Evolutionary conservation across 805 yeast species (phyloP).

Genomic region (Maudiozyma saulgeensis): DNA sequence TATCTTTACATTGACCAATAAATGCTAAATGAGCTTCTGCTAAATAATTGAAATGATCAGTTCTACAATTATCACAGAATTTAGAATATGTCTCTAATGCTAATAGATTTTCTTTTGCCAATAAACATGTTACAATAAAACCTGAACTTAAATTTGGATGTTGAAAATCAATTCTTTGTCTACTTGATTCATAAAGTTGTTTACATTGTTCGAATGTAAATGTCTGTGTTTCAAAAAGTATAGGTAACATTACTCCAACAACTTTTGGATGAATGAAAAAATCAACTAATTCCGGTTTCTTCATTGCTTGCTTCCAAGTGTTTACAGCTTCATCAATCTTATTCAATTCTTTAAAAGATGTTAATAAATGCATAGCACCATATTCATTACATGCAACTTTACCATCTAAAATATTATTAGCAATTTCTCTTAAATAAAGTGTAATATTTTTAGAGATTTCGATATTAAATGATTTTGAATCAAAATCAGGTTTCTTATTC

Average conservation of each 20-base stretch:
- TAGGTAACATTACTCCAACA: conserved; percentile 58
- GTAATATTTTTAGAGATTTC: conserved; percentile 39
- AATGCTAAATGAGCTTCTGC: conserved; percentile 65
- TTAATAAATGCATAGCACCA: conserved; percentile 44
- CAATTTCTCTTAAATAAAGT: conserved; percentile 37
- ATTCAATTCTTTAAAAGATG: conserved; percentile 47
- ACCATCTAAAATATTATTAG: conserved; percentile 38
- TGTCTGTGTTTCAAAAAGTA: conserved; percentile 42
- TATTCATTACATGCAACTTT: conserved; percentile 35
- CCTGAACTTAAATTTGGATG: conserved; percentile 46
- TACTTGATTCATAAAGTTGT: conserved; percentile 38
- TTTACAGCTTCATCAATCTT: conserved; percentile 50
- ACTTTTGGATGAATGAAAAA: conserved; percentile 50
- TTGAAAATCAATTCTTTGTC: conserved; percentile 13
- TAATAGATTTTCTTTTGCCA: conserved; percentile 48
- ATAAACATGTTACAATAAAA: conserved; percentile 58
- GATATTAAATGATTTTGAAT: conserved; percentile 41
- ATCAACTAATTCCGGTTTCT: conserved; percentile 1
- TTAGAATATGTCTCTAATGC: conserved; percentile 54
- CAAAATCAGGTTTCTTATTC: conserved; percentile 48
- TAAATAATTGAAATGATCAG: conserved; percentile 32
- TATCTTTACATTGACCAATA: conserved; percentile 63
- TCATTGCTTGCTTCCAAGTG: conserved; percentile 46
- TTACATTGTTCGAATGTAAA: conserved; percentile 49
- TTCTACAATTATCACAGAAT: conserved; percentile 32